Conservation (phyloP, 495 filamentous ascomycete genomes). For the Neurospora sp. region DNA sequence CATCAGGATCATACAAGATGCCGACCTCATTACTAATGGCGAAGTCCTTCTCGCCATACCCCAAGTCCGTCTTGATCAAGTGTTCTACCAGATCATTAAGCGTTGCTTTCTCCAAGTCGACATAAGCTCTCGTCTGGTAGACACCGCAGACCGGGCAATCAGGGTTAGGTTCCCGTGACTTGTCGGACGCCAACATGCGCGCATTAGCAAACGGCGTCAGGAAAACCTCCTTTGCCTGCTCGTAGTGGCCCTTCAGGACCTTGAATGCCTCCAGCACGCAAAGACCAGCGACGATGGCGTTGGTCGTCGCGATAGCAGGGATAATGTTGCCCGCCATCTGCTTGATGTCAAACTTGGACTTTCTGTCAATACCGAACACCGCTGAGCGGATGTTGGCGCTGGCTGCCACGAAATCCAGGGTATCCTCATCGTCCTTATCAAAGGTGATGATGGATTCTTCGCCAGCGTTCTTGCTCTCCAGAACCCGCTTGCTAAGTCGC, state of each 20-base stretch:
- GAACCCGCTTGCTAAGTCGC: slow-evolving; percentile 62
- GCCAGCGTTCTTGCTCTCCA: slow-evolving; percentile 43
- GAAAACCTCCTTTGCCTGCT: slow-evolving; percentile 56
- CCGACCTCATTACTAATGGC: slow-evolving; percentile 62
- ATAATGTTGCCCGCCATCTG: slow-evolving; percentile 99
- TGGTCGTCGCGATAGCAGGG: slow-evolving; percentile 95
- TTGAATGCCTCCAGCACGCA: slow-evolving; percentile 93
- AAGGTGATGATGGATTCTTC: slow-evolving; percentile 63
- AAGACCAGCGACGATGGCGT: slow-evolving; percentile 88
- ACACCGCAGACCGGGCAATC: slow-evolving; percentile 75
- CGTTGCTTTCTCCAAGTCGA: slow-evolving; percentile 67
- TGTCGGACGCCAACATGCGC: slow-evolving; percentile 61
- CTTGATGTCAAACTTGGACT: slow-evolving; percentile 94
- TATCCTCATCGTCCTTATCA: slow-evolving; percentile 96
- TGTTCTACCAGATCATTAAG: slow-evolving; percentile 72
- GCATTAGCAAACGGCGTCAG: slow-evolving; percentile 74
- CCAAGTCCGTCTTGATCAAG: slow-evolving; percentile 56
- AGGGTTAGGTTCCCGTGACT: slow-evolving; percentile 62
- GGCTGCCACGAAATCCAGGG: slow-evolving; percentile 87
- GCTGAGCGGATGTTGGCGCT: slow-evolving; percentile 79
- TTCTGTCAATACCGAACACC: slow-evolving; percentile 75
- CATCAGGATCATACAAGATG: slow-evolving; percentile 76
- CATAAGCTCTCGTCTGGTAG: slow-evolving; percentile 50
- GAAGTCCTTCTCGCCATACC: slow-evolving; percentile 73
- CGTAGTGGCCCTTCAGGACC: slow-evolving; percentile 65